Conservation (phyloP, 805 yeast genomes). For the Myxozyma monticola region DNA sequence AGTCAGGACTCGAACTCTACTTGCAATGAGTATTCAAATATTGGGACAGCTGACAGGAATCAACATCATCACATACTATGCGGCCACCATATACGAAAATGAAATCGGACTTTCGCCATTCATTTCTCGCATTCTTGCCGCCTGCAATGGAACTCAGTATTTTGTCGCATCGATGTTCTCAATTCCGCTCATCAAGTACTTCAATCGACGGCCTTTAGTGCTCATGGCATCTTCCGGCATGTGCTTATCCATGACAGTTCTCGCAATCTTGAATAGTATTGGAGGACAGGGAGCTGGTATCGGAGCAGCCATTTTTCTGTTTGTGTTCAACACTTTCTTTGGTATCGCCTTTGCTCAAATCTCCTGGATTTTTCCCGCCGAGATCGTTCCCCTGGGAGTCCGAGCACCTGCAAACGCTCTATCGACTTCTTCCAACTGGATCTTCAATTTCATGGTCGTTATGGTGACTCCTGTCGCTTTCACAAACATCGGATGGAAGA, state of each 20-base stretch:
- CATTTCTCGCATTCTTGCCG: constrained; percentile 47
- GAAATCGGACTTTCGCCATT: constrained; percentile 49
- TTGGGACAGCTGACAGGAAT: constrained; percentile 57
- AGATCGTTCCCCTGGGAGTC: constrained; percentile 47
- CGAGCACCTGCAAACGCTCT: constrained; percentile 57
- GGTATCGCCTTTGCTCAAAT: constrained; percentile 35
- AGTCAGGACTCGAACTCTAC: constrained; percentile 46
- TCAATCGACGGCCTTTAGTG: constrained; percentile 55
- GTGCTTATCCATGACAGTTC: constrained; percentile 33
- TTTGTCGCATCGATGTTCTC: constrained; percentile 40
- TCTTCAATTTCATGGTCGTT: constrained; percentile 57
- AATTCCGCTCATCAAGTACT: constrained; percentile 55
- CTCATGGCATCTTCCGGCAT: constrained; percentile 6
- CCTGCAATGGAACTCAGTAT: constrained; percentile 48
- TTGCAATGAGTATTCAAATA: constrained; percentile 48
- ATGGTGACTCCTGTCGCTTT: constrained; percentile 57
- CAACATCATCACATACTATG: constrained; percentile 58
- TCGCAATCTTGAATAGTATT: constrained; percentile 42
- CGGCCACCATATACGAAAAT: constrained; percentile 54
- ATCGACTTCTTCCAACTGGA: constrained; percentile 60
- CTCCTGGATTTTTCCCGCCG: constrained; percentile 26
- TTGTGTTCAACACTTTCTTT: constrained; percentile 33
- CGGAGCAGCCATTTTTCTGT: constrained; percentile 32
- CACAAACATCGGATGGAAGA: constrained; percentile 50
- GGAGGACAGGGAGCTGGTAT: constrained; percentile 37